phyloP scores from a whole-genome alignment of 2,329 filamentous ascomycete genomes.

The Clarireedia hainanense region DNA sequence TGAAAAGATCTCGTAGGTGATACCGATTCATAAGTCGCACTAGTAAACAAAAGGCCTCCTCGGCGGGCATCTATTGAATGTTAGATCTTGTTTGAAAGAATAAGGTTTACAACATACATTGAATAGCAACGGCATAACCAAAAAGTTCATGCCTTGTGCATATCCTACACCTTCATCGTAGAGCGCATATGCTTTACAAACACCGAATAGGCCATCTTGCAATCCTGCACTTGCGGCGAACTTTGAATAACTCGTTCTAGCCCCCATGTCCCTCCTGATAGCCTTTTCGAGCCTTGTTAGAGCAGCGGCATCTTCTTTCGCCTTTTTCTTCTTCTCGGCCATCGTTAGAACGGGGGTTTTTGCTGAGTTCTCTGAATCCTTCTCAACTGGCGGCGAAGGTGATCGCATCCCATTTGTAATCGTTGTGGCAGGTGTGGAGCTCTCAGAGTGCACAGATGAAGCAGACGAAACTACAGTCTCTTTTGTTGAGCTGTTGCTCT shows the following conservation, averaged over 20 bases:
- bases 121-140: slow-evolving; percentile 92
- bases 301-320: slow-evolving; percentile 66
- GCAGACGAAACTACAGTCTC: slow-evolving; percentile 67
- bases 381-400: slow-evolving; percentile 52
- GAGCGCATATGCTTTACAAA: slow-evolving; percentile 95
- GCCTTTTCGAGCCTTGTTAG: slow-evolving; percentile 81
- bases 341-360: slow-evolving; percentile 58
- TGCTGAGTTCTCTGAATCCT: slow-evolving; percentile 52
- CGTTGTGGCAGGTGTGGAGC: slow-evolving; percentile 53
- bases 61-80: slow-evolving; percentile 72
- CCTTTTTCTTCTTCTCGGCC: slow-evolving; percentile 66
- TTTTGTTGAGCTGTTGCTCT: slow-evolving; percentile 44
- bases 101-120: slow-evolving; percentile 51
- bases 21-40: slow-evolving; percentile 97
- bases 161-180: slow-evolving; percentile 94
- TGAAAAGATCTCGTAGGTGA: slow-evolving; percentile 82
- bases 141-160: slow-evolving; percentile 97
- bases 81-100: slow-evolving; percentile 17
- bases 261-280: slow-evolving; percentile 84
- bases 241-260: slow-evolving; percentile 92
- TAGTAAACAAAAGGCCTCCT: slow-evolving; percentile 90
- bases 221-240: slow-evolving; percentile 85
- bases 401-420: slow-evolving; percentile 45
- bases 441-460: slow-evolving; percentile 75
- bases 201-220: slow-evolving; percentile 87